Base-by-base conservation (phyloP, 1,139 yeast species). In the Insectozyma bohioensis region DNA sequence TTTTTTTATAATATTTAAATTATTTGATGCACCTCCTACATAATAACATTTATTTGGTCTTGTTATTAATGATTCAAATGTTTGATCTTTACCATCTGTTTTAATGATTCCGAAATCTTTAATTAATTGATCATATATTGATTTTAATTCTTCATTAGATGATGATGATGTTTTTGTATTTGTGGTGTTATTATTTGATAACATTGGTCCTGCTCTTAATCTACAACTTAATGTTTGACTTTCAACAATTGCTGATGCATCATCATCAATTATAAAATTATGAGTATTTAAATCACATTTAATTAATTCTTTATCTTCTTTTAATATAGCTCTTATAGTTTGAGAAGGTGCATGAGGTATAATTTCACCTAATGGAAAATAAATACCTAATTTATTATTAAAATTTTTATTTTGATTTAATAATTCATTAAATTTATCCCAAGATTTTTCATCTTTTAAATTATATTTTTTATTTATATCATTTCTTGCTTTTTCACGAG, bases 21-120 rank as follows among this genome's bases (percentile, higher is more conserved):
- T 88, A 34, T 77, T 75, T 11, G 94, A 81, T 1, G 90, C 88
- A 12, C 97, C 97, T 11, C 97, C 97, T 16, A 87, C 97, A 51
- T 75, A 86, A 54, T 78, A 86, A 11, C 84, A 77, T 41, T 78
- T 77, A 36, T 78, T 72, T 5, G 96, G 96, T 41, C 81, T 58
- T 5, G 79, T 56, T 2, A 72, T 59, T 21, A 75, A 51, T 6
- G 78, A 67, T 15, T 56, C 53, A 25, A 43, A 52, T 3, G 64
- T 55, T 40, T 75, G 80, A 19, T 51, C 48, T 34, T 67, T 67
- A 3, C 79, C 79, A 46, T 76, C 82, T 4, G 80, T 71, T 29
- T 56, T 49, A 24, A 76, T 57, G 3, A 57, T 63, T 6, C 77
- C 78, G 43, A 67, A 72, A 25, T 54, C 52, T 3, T 42, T 24